These are phyloP conservation scores for Penicillium robsamsonii DNA, from an alignment of 495 filamentous ascomycete genomes.

Conservation along the genomic window DNA sequence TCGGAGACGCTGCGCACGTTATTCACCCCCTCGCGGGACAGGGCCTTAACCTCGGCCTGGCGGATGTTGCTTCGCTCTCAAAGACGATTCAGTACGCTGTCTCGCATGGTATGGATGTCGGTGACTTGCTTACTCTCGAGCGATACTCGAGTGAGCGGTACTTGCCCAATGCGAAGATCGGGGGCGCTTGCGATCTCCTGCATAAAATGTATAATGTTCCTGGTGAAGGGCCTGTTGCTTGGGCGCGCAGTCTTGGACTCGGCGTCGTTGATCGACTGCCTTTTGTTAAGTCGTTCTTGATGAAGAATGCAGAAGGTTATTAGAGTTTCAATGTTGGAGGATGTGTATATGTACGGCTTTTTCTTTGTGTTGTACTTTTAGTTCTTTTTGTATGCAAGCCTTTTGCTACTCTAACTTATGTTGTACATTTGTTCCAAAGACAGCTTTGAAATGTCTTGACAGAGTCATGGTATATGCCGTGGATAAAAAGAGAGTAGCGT, in stretches of 20 bases:
- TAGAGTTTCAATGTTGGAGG: slow-evolving; percentile 10
- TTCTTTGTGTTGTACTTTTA: slow-evolving; percentile 23
- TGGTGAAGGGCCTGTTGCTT: slow-evolving; percentile 71
- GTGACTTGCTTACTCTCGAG: slow-evolving; percentile 69
- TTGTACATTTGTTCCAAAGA: background rate
- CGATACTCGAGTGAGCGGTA: slow-evolving; percentile 77
- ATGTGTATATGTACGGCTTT: slow-evolving; percentile 8
- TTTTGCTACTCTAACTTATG: background rate
- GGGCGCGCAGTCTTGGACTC: slow-evolving; percentile 72
- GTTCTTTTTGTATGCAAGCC: slow-evolving; percentile 11
- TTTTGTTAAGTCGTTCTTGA: slow-evolving; percentile 78
- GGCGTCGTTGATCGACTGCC: slow-evolving; percentile 72
- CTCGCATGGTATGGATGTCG: slow-evolving; percentile 80
- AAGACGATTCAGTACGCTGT: slow-evolving; percentile 74
- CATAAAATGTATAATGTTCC: slow-evolving; percentile 83
- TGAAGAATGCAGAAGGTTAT: slow-evolving; percentile 79
- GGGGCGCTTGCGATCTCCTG: slow-evolving; percentile 89
- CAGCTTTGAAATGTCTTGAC: background rate
- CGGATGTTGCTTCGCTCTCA: slow-evolving; percentile 75
- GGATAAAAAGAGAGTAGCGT: no score
- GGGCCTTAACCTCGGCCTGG: slow-evolving; percentile 90
- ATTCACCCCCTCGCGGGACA: slow-evolving; percentile 94
- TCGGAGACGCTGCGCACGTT: slow-evolving; percentile 93
- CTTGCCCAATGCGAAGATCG: slow-evolving; percentile 75
- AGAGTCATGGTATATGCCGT: background rate